Base-by-base conservation (phyloP, 306 rosid genomes). In the Psophocarpus tetragonolobus region DNA sequence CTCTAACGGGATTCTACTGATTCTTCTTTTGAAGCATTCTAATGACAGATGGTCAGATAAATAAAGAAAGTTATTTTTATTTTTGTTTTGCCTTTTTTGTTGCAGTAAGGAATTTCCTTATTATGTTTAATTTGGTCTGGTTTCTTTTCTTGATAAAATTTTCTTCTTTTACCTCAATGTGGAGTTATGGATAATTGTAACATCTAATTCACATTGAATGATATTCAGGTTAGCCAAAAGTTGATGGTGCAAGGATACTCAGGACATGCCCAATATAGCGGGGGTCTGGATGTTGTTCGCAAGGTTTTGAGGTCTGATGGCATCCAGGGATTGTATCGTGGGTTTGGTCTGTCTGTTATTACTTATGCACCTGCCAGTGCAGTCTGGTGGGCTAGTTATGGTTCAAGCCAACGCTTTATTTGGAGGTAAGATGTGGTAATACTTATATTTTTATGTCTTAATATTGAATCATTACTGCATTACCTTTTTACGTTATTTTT, bases 371-470 rank as follows among this genome's bases (percentile, higher is more conserved):
- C 99, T 77, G 85, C 99, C 29, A 92, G 93, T 64, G 99, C 99
- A 67, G 97, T 92, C 53, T 95, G 99, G 99, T 95, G 99, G 99
- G 99, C 99, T 73, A 95, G 96, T 86, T 95, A 95, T 71, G 97
- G 97, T 83, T 87, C 99, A 77, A 95, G 97, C 84, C 99, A 95
- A 84, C 99, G 97, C 23, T 51, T 83, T 79, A 88, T 95, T 83
- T 92, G 97, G 99, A 91, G 97, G 99, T 95, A 81, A 87, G 90
- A 85, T 81, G 77, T 87, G 79, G 68, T 77, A 36, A 75, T 67
- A 30, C 75, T 8, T 68, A 56, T 63, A 76, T 48, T 48, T 58
- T 17, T n/a, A 61, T 20, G 29, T 20, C 54, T 72, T 51, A 51
- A 57, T 76, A 57, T 47, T 56, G 54, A 63, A 17, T 61, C 47